A percentile compares a stretch with the other conserved stretches of the same genome.
These are phyloP conservation scores for Aspergillus avenaceus DNA, from an alignment of 495 filamentous ascomycete genomes.

Conservation along the genomic window DNA sequence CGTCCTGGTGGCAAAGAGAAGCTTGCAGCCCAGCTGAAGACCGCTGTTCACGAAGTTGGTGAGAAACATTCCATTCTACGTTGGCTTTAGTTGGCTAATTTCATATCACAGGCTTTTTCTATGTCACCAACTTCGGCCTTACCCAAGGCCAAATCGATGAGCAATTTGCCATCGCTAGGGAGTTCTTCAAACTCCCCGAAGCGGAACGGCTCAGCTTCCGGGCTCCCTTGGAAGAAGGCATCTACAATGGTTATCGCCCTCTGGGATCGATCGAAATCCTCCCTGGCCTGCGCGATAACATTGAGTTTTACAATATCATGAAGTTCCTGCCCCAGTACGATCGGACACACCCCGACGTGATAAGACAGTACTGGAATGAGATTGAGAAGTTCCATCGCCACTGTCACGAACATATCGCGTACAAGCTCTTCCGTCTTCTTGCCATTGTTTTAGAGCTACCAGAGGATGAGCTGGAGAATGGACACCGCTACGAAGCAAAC, in stretches of 20 bases:
- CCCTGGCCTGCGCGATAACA: constrained; percentile 41
- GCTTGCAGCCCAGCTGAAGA: constrained; percentile 49
- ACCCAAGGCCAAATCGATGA: constrained; percentile 44
- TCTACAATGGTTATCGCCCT: constrained; percentile 38
- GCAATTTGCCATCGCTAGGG: constrained; percentile 49
- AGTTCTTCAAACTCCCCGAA: constrained; percentile 44
- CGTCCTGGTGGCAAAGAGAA: constrained; percentile 48
- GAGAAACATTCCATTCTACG: not conserved
- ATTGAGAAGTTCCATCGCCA: constrained; percentile 47
- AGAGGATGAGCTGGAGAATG: constrained; percentile 42
- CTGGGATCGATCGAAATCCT: constrained; percentile 19
- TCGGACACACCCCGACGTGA: constrained; percentile 39
- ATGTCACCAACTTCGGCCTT: constrained; percentile 48
- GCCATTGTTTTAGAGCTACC: constrained; percentile 49
- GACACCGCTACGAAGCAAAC: constrained; percentile 47
- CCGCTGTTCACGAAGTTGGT: constrained; percentile 50
- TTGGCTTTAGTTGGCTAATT: no score
- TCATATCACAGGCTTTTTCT: constrained; percentile 53
- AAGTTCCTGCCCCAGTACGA: constrained; percentile 45
- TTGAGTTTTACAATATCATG: constrained; percentile 52
- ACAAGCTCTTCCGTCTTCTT: constrained; percentile 44
- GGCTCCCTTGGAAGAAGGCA: constrained; percentile 39
- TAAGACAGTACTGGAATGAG: constrained; percentile 34
- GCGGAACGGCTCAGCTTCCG: constrained; percentile 45
- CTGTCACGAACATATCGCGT: constrained; percentile 43